Conservation (phyloP, 495 filamentous ascomycete genomes). For the Patellaria atrata region DNA sequence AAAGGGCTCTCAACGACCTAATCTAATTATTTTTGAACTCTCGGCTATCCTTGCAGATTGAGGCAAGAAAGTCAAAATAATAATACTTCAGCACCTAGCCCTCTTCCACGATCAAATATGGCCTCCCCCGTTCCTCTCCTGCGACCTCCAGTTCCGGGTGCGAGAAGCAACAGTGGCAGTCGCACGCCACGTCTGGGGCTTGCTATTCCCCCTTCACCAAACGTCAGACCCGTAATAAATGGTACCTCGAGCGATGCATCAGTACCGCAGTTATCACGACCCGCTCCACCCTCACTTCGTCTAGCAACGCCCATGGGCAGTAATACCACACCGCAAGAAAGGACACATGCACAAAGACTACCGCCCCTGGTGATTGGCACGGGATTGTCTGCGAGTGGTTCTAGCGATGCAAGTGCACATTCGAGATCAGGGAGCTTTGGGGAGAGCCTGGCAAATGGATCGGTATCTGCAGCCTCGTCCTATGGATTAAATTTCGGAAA, state of each 20-base stretch:
- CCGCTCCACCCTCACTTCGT: constrained; percentile 52
- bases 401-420: constrained; percentile 61
- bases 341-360: constrained; percentile 35
- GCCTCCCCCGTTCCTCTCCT: constrained; percentile 66
- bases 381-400: constrained; percentile 34
- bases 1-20: too few species aligned
- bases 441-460: constrained; percentile 58
- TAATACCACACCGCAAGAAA: constrained; percentile 48
- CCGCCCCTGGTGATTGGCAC: constrained; percentile 35
- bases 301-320: constrained; percentile 77
- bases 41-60: too few species aligned
- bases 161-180: constrained; percentile 44
- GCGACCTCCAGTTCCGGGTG: constrained; percentile 68
- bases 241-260: constrained; percentile 9
- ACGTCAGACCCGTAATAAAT: constrained; percentile 50
- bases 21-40: too few species aligned
- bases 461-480: constrained; percentile 67
- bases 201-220: constrained; percentile 75
- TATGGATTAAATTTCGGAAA: constrained; percentile 57
- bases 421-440: constrained; percentile 60
- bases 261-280: constrained; percentile 17
- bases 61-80: too few species aligned
- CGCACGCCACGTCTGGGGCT: constrained; percentile 69
- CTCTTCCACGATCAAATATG: constrained; percentile 38
- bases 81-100: too few species aligned